Base-by-base conservation (phyloP, 108 stramenopile species). In the Discostella stelligeroides region DNA sequence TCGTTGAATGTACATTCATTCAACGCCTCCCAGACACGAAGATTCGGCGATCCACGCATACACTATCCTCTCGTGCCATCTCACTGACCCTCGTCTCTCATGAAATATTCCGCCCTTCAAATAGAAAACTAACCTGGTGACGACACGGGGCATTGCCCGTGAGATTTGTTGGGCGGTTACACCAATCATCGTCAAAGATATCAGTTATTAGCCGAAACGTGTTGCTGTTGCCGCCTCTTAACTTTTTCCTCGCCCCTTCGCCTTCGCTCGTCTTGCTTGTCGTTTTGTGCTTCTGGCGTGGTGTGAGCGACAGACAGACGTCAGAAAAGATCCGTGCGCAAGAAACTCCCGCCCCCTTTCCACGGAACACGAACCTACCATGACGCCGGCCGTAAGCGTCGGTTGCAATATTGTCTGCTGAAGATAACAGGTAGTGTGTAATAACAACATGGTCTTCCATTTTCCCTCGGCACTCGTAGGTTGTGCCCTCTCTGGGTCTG, bases 401-500 rank as follows among this genome's bases (percentile, higher is more conserved):
- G n/a, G n/a, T n/a, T n/a, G n/a, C n/a, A n/a, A n/a, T n/a, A n/a
- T n/a, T n/a, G n/a, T n/a, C n/a, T n/a, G n/a, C n/a, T n/a, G n/a
- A n/a, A n/a, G n/a, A n/a, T n/a, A n/a, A n/a, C n/a, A n/a, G n/a
- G n/a, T n/a, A n/a, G n/a, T n/a, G n/a, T n/a, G n/a, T 34, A 7
- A 0, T 0, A 23, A 40, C 43, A 75, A 24, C n/a, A 79, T 80
- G 79, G 66, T 60, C 9, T 61, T 80, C 41, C 88, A 89, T 71
- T 18, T 89, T 18, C 88, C 88, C 18, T 87, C 86, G 12, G 73
- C 85, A 40, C 30, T 87, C 24, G 82, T 86, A 15, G 88, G 88
- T 38, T 86, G 86, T n/a, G 18, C 79, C 8, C 50, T 81, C 38
- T 71, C 86, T 10, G 86, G 86, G 57, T 58, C 66, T n/a, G 73